Percentiles rank a stretch among this genome's conserved stretches.
These are phyloP conservation scores for Ganoderma lucidum DNA, from an alignment of 1,284 basidiomycete genomes.

Conservation along the genomic window DNA sequence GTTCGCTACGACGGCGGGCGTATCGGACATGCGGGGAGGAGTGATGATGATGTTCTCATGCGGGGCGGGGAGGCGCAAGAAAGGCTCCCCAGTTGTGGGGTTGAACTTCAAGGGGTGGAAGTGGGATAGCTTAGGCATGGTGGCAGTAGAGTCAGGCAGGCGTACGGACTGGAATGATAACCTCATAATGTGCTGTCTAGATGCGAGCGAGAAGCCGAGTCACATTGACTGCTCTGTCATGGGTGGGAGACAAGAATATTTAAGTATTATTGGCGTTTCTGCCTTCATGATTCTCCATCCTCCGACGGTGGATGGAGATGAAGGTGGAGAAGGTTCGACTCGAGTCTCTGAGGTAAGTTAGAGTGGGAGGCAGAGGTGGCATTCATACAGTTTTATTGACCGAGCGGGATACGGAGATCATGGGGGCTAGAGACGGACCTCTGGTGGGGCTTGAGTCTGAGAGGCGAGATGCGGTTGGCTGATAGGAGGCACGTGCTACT, in stretches of 20 bases:
- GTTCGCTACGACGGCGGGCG: conserved; percentile 42
- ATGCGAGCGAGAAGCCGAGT: neutral
- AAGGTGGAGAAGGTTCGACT: neutral
- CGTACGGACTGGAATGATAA: neutral
- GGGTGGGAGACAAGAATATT: neutral
- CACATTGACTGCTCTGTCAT: neutral
- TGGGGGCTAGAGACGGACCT: neutral
- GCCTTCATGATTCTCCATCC: neutral
- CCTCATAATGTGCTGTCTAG: neutral
- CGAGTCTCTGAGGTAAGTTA: neutral
- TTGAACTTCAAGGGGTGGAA: conserved; percentile 36
- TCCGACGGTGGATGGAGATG: neutral
- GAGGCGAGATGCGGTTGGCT: conserved; percentile 6
- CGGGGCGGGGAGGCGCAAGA: conserved; percentile 45
- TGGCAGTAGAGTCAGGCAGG: neutral
- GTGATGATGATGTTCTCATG: conserved; percentile 65
- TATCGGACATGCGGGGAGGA: conserved; percentile 59
- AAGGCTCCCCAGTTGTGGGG: conserved; percentile 37
- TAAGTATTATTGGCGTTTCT: neutral
- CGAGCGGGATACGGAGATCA: neutral
- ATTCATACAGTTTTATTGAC: neutral
- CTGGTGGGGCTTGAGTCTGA: conserved; percentile 15
- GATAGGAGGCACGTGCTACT: neutral
- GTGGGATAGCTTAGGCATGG: conserved; percentile 25
- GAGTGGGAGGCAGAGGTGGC: neutral